These are phyloP conservation scores for Abrus precatorius DNA, from an alignment of 306 rosid species.

Conservation along the genomic window DNA sequence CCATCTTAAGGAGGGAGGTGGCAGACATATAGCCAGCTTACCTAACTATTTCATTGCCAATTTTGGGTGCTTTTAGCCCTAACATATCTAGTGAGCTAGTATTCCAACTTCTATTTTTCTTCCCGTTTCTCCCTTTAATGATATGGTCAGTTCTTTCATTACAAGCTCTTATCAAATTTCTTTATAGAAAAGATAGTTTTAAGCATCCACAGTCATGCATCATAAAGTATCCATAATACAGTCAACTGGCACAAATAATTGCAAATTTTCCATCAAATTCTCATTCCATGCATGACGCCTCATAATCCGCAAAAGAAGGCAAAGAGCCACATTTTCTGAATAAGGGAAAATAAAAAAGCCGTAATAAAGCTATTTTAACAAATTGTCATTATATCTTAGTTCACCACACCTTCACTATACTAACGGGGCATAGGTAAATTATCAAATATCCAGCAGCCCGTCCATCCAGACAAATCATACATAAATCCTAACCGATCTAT, in stretches of 20 bases:
- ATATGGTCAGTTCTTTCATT: constrained; percentile 13
- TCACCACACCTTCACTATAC: neutral
- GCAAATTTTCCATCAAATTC: constrained; percentile 3
- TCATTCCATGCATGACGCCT: neutral
- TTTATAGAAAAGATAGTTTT: neutral
- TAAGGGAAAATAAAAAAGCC: neutral
- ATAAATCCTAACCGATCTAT: neutral
- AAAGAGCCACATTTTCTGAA: neutral
- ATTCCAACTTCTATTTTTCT: constrained; percentile 1
- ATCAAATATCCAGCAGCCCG: neutral
- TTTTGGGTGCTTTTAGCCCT: neutral
- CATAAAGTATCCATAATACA: constrained; percentile 18
- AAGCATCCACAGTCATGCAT: constrained; percentile 16
- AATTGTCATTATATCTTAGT: neutral
- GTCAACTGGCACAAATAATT: neutral
- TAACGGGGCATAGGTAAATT: neutral
- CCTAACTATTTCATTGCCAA: neutral
- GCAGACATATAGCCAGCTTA: constrained; percentile 17
- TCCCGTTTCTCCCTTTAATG: neutral
- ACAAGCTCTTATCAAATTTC: neutral
- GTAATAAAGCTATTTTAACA: neutral
- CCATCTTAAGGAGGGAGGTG: neutral
- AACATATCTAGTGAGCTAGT: constrained; percentile 37
- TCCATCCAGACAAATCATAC: constrained; percentile 5
- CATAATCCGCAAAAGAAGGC: constrained; percentile 3